phyloP scores from a whole-genome alignment of 345 rosid genomes.

The Nephelium lappaceum region DNA sequence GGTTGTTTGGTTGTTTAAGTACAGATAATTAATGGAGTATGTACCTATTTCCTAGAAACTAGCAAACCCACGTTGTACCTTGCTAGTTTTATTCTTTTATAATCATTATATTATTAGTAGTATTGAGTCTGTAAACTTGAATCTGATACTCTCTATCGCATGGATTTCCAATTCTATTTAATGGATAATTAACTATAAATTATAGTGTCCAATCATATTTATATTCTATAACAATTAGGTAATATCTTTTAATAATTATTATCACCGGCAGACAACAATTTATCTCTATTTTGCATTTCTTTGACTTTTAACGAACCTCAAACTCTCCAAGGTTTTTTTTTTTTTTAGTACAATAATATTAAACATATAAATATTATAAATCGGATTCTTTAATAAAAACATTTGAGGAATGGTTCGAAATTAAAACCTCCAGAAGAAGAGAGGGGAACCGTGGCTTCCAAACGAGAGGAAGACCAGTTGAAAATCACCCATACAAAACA shows the following conservation, averaged over 20 bases:
- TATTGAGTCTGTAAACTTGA: not conserved
- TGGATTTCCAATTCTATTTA: not conserved
- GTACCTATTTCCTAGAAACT: constrained; percentile 11
- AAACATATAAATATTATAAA: too few relatives aligned
- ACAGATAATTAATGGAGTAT: constrained; percentile 7
- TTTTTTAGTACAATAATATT: too few relatives aligned
- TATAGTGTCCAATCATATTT: not conserved
- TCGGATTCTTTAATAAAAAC: too few relatives aligned
- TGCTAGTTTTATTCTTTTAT: not conserved
- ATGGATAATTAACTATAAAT: not conserved
- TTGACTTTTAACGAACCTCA: too few relatives aligned
- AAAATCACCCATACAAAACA: too few relatives aligned
- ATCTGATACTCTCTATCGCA: not conserved
- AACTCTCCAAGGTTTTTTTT: too few relatives aligned
- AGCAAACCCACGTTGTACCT: constrained; percentile 12
- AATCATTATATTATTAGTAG: not conserved
- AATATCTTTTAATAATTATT: too few relatives aligned
- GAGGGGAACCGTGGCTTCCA: too few relatives aligned
- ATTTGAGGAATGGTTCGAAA: too few relatives aligned
- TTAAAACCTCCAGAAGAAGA: too few relatives aligned
- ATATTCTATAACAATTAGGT: not conserved
- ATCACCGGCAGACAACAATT: not conserved
- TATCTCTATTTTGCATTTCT: not conserved
- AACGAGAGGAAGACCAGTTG: too few relatives aligned
- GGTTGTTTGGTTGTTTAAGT: constrained; percentile 8